phyloP scores from a whole-genome alignment of 768 basidiomycete genomes.

The Mycena leptocephala region DNA sequence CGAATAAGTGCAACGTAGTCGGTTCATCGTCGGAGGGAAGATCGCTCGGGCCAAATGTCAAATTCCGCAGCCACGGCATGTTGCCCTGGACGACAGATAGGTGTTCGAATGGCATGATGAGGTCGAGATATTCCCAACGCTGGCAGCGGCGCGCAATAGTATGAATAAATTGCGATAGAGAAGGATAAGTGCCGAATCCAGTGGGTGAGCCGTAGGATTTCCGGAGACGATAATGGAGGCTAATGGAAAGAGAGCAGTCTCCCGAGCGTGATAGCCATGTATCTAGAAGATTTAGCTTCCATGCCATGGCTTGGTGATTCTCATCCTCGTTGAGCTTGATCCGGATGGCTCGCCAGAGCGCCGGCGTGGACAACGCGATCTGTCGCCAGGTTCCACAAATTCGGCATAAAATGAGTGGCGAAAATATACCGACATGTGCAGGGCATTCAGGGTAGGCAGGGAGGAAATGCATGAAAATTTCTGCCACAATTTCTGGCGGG shows the following conservation, averaged over 20 bases:
- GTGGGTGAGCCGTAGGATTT: background rate
- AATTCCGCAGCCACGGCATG: constrained; percentile 13
- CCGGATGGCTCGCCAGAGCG: background rate
- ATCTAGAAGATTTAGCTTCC: background rate
- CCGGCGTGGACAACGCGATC: constrained; percentile 1
- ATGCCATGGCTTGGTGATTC: background rate
- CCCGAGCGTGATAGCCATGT: constrained; percentile 18
- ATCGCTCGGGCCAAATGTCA: constrained; percentile 6
- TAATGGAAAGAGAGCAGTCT: constrained; percentile 6
- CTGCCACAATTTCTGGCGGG: constrained; percentile 1
- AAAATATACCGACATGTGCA: background rate
- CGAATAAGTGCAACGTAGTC: background rate
- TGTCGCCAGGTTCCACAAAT: background rate
- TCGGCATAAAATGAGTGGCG: background rate
- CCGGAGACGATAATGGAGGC: background rate
- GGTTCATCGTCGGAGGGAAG: background rate
- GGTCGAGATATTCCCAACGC: constrained; percentile 11
- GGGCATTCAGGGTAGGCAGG: background rate
- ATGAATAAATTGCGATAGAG: background rate
- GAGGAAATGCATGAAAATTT: constrained; percentile 6
- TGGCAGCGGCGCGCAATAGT: background rate
- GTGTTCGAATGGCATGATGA: background rate
- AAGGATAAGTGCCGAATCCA: background rate
- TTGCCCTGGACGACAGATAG: background rate
- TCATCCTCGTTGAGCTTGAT: background rate